Conservation (phyloP, 331 rosid genomes). For the Pyrus hybrid region DNA sequence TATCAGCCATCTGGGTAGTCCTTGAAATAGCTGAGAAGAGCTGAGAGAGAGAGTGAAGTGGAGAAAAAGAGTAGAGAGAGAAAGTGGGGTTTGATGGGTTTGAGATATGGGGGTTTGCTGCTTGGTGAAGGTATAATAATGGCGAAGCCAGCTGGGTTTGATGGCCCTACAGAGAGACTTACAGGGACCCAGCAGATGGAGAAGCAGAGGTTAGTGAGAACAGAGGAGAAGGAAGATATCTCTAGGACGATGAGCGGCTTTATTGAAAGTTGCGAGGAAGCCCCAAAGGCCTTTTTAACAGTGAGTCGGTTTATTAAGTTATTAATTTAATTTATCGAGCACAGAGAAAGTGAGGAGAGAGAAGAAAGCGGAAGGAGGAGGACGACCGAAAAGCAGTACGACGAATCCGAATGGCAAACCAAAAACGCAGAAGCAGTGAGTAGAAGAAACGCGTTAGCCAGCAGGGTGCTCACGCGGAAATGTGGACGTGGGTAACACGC, state of each 20-base stretch:
- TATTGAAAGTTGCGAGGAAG: not conserved
- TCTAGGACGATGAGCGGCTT: not conserved
- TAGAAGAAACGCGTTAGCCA: not conserved
- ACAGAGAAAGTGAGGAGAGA: not conserved
- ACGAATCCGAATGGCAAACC: not conserved
- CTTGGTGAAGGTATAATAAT: constrained; percentile 35
- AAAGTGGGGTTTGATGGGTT: not conserved
- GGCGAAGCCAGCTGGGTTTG: constrained; percentile 7
- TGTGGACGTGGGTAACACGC: not conserved
- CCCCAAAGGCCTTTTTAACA: constrained; percentile 1
- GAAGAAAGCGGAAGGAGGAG: not conserved
- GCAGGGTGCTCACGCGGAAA: not conserved
- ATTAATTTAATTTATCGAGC: not conserved
- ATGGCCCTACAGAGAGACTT: constrained; percentile 10
- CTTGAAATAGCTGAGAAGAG: not conserved
- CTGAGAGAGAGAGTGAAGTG: not conserved
- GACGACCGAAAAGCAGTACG: not conserved
- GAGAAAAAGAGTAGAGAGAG: not conserved
- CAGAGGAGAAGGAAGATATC: not conserved
- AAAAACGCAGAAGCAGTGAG: not conserved
- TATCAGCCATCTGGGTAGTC: no score
- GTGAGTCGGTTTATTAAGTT: not conserved
- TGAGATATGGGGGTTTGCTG: constrained; percentile 9
- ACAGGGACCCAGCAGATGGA: constrained; percentile 29
- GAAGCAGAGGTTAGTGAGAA: not conserved